phyloP scores from a whole-genome alignment of 1,139 yeast species.

The Candida frijolesensis region DNA sequence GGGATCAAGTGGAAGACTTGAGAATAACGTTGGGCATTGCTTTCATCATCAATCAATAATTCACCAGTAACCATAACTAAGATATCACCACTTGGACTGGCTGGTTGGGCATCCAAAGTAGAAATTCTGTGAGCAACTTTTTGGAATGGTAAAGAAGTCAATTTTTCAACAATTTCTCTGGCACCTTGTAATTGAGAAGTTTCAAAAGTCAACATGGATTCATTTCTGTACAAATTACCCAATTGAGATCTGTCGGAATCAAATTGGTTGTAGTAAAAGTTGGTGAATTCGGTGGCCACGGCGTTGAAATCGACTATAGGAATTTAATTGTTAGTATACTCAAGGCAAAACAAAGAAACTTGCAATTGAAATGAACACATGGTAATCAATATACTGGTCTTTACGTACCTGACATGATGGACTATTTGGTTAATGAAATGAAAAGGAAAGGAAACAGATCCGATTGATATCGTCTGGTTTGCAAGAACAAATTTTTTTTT shows the following conservation, averaged over 20 bases:
- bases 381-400: not conserved
- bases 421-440: not conserved
- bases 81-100: conserved; percentile 90
- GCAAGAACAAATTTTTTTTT: not conserved
- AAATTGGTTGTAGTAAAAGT: conserved; percentile 93
- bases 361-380: not conserved
- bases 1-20: conserved; percentile 97
- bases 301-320: conserved; percentile 67
- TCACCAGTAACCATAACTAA: conserved; percentile 98
- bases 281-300: conserved; percentile 80
- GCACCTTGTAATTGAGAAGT: conserved; percentile 94
- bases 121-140: conserved; percentile 92
- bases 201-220: conserved; percentile 97
- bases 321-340: conserved; percentile 16
- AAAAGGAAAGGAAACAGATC: not conserved
- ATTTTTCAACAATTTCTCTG: conserved; percentile 86
- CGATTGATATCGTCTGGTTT: not conserved
- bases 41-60: conserved; percentile 88
- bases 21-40: conserved; percentile 92
- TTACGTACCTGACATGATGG: conserved; percentile 19
- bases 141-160: conserved; percentile 83
- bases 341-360: not conserved
- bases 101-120: conserved; percentile 97
- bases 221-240: conserved; percentile 93
- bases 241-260: conserved; percentile 91